Evolutionary conservation across 1,284 basidiomycete species (phyloP).

Genomic region (Coniferiporia weirii): DNA sequence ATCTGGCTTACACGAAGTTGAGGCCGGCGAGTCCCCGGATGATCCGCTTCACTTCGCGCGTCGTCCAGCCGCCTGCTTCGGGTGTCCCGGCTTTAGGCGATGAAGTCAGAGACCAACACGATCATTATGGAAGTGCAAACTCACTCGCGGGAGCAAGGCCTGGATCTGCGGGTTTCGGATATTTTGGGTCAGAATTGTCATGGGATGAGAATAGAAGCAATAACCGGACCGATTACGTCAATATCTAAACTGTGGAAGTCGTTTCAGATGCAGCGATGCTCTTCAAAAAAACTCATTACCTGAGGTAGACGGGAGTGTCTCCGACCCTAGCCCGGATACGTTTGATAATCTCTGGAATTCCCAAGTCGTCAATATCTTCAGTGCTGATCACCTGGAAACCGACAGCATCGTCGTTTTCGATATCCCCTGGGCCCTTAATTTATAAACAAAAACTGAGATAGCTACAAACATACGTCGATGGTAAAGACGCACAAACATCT

Average conservation of each 20-base stretch:
- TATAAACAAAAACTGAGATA: background rate
- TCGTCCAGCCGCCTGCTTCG: slow-evolving; percentile 78
- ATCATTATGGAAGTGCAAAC: slow-evolving; percentile 24
- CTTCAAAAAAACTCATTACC: slow-evolving; percentile 33
- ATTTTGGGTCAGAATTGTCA: background rate
- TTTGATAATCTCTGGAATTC: slow-evolving; percentile 54
- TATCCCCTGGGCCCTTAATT: slow-evolving; percentile 50
- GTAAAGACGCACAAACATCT: slow-evolving; percentile 44
- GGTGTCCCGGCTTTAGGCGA: slow-evolving; percentile 65
- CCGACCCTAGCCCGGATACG: slow-evolving; percentile 63
- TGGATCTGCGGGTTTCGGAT: slow-evolving; percentile 46
- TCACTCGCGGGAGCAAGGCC: slow-evolving; percentile 73
- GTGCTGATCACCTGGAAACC: slow-evolving; percentile 68
- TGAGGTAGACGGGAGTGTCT: slow-evolving; percentile 68
- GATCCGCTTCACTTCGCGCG: slow-evolving; percentile 75
- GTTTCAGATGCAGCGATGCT: slow-evolving; percentile 9
- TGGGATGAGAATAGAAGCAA: background rate
- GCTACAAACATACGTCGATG: background rate
- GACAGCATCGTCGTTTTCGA: slow-evolving; percentile 56
- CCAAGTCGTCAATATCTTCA: slow-evolving; percentile 74
- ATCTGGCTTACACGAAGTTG: slow-evolving; percentile 62
- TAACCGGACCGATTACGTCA: slow-evolving; percentile 58
- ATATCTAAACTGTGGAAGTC: slow-evolving; percentile 56
- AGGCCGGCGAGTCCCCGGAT: slow-evolving; percentile 71
- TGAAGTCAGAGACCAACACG: background rate